Evolutionary conservation across 1,284 basidiomycete genomes (phyloP).

Genomic region (Ganoderma sinense): DNA sequence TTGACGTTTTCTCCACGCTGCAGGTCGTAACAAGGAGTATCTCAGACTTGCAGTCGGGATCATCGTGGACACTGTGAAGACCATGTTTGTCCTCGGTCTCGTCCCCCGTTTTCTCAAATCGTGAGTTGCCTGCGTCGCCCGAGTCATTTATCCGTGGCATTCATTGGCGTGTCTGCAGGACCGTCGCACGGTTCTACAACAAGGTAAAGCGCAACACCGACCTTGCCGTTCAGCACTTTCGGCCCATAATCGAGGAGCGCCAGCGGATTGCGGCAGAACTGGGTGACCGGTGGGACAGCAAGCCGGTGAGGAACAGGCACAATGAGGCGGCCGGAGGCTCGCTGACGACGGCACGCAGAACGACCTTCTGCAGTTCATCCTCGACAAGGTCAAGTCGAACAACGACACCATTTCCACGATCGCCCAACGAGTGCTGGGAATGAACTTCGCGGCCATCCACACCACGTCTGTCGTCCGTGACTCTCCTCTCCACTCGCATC

Average conservation of each 20-base stretch:
- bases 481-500: too few species aligned
- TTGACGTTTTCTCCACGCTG: too few species aligned
- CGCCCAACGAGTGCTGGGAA: not conserved
- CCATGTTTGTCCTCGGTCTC: constrained; percentile 6
- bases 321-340: too few species aligned
- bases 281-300: not conserved
- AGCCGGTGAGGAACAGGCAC: not conserved
- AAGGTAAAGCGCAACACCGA: not conserved
- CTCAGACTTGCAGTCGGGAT: constrained; percentile 20
- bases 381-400: not conserved
- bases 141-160: too few species aligned
- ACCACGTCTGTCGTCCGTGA: too few species aligned
- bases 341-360: not conserved
- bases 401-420: not conserved
- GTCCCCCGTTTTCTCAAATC: constrained; percentile 13
- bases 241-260: not conserved
- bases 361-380: not conserved
- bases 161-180: not conserved
- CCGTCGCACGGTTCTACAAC: not conserved
- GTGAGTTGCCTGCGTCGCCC: not conserved
- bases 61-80: constrained; percentile 18
- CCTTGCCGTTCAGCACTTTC: not conserved
- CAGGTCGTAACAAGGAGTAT: constrained; percentile 25
- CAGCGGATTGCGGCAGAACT: not conserved
- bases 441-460: constrained; percentile 3